Base-by-base conservation (phyloP, 176 grass and related monocot species). In the Juncus effusus region DNA sequence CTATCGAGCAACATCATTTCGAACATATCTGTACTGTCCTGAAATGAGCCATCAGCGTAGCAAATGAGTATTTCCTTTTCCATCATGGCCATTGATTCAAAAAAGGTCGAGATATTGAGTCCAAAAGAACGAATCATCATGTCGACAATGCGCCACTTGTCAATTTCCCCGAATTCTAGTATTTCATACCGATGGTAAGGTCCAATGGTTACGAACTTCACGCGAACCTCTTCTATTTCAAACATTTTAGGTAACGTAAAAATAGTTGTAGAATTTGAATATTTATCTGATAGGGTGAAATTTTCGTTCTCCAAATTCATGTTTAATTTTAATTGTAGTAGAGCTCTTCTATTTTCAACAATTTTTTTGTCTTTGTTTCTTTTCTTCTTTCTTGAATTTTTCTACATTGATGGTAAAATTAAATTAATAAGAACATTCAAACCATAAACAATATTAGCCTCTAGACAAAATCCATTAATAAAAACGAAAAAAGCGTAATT, bases 1-100 rank as follows among this genome's bases (percentile, higher is more conserved):
- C 68, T 52, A 6, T 72, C 68, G 8, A 59, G 15, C 13, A 72
- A 59, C 38, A 72, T 0, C 39, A 72, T 72, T 42, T 72, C 53
- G 14, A 58, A 39, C 10, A 72, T 42, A 0, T 47, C 68, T 6
- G 40, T 45, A n/a, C n/a, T 59, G 3, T 11, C 1, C 9, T 14
- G 52, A 12, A 42, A 57, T 2, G 54, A 59, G 19, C 42, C 53
- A 41, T 71, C 52, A 13, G 10, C 1, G 4, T 59, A 72, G 54
- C 52, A 72, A 3, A 38, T 36, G 5, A 12, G 38, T 4, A 72
- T 19, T 57, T 72, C 52, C 8, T 11, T 45, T 42, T 72, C 68
- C 13, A 9, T 59, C 14, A 4, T 45, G 4, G 6, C 68, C 39
- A 72, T 59, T 42, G 40, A 57, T 59, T 15, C 13, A 4, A 42